Conservation (phyloP, 352 stramenopile genomes). For the Phytophthora capsici region DNA sequence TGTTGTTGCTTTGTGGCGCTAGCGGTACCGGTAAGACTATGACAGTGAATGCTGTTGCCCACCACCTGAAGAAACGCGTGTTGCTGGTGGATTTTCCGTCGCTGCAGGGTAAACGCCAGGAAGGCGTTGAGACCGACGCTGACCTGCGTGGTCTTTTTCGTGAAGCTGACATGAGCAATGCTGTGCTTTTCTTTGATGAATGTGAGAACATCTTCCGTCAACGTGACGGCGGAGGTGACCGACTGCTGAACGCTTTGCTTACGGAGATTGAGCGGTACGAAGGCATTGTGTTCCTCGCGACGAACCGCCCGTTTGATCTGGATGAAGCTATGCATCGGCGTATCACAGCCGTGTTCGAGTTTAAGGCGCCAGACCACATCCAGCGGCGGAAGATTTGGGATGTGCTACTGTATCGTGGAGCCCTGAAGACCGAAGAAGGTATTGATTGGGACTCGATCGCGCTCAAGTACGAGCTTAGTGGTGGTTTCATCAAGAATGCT, state of each 20-base stretch:
- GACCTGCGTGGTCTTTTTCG: conserved; percentile 87
- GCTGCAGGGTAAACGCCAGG: conserved; percentile 79
- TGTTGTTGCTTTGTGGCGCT: conserved; percentile 82
- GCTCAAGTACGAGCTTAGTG: conserved; percentile 90
- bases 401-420: conserved; percentile 59
- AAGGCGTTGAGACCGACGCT: conserved; percentile 77
- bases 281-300: conserved; percentile 90
- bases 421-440: conserved; percentile 59
- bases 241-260: conserved; percentile 82
- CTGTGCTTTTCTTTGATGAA: conserved; percentile 91
- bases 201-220: conserved; percentile 91
- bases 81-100: conserved; percentile 90
- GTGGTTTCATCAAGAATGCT: conserved; percentile 92
- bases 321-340: conserved; percentile 92
- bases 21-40: conserved; percentile 93
- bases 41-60: conserved; percentile 88
- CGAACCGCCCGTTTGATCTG: conserved; percentile 88
- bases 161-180: conserved; percentile 91
- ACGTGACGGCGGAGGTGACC: conserved; percentile 79
- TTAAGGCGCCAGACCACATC: conserved; percentile 84
- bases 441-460: conserved; percentile 87
- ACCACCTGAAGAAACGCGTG: conserved; percentile 88
- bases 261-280: conserved; percentile 91
- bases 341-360: conserved; percentile 91
- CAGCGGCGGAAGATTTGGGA: conserved; percentile 88